These are phyloP conservation scores for Acanthamoeba healyi DNA, from an alignment of 208 protist species.

Conservation along the genomic window DNA sequence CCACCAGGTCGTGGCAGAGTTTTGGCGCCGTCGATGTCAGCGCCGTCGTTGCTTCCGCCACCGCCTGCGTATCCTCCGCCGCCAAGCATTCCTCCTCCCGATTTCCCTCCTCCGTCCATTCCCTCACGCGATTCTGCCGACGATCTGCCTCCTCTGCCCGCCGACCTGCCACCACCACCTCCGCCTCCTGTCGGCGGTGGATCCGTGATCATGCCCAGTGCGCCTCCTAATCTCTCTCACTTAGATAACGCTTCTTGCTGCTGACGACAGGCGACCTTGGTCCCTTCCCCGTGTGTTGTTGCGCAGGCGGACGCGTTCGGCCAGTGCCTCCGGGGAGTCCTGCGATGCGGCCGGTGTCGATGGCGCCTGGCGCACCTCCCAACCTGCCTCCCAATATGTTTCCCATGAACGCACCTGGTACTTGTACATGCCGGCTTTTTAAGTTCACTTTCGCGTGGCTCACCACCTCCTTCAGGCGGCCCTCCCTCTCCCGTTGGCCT, in stretches of 20 bases:
- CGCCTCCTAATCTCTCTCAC: background rate
- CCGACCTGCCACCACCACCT: constrained; percentile 35
- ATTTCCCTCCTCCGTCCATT: background rate
- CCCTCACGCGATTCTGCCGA: constrained; percentile 1
- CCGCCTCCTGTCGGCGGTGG: background rate
- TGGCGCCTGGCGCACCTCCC: background rate
- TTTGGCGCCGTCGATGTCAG: background rate
- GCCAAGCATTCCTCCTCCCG: background rate
- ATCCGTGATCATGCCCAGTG: constrained; percentile 32
- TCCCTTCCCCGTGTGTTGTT: too few species aligned
- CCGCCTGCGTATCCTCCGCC: background rate
- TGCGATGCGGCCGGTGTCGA: background rate
- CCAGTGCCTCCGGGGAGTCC: background rate
- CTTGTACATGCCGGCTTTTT: background rate
- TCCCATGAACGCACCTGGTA: background rate
- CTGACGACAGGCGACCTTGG: too few species aligned
- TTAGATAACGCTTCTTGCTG: too few species aligned
- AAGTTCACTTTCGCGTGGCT: background rate
- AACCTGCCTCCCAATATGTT: background rate
- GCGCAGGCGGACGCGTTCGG: background rate
- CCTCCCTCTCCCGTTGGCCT: background rate
- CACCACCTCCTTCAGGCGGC: too few species aligned
- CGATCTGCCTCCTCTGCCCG: background rate
- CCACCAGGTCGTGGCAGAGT: background rate
- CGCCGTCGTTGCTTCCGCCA: background rate